Conservation (phyloP, 1,139 yeast species). For the Kodamaea alishanica region DNA sequence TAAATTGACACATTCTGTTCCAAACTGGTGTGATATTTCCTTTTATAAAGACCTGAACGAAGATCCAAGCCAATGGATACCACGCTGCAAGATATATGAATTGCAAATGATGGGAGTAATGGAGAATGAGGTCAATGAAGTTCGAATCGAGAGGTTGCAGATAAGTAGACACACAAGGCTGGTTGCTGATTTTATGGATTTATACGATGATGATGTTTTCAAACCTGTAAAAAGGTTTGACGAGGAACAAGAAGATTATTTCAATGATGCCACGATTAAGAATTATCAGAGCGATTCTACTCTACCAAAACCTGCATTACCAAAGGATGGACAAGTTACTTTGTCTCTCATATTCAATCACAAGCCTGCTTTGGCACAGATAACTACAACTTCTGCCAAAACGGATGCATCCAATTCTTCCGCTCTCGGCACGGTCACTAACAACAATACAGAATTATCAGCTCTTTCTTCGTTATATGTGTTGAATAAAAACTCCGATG, state of each 20-base stretch:
- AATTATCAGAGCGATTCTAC: conserved; percentile 6
- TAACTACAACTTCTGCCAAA: conserved; percentile 8
- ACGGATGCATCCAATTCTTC: conserved; percentile 30
- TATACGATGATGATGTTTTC: conserved; percentile 58
- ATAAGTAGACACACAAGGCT: conserved; percentile 26
- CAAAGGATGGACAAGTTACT: conserved; percentile 22
- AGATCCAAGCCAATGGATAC: conserved; percentile 67
- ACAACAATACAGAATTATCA: conserved; percentile 26
- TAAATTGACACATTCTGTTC: conserved; percentile 70
- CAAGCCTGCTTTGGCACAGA: conserved; percentile 16
- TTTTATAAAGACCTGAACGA: conserved; percentile 66
- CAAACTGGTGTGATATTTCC: conserved; percentile 92
- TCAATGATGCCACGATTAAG: conserved; percentile 9
- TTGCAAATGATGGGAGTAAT: conserved; percentile 97
- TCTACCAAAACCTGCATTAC: conserved; percentile 7
- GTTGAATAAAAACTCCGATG: conserved; percentile 37
- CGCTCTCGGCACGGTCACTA: conserved; percentile 39
- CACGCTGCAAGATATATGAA: conserved; percentile 90
- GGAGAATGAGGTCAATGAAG: conserved; percentile 77
- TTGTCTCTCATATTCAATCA: conserved; percentile 26
- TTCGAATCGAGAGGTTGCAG: conserved; percentile 55
- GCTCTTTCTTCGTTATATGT: conserved; percentile 41
- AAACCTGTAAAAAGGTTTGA: conserved; percentile 20
- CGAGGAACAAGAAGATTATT: conserved; percentile 9
- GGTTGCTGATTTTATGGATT: conserved; percentile 51